Base-by-base conservation (phyloP, 2,329 filamentous ascomycete genomes). In the Sordariomycetes sp. region DNA sequence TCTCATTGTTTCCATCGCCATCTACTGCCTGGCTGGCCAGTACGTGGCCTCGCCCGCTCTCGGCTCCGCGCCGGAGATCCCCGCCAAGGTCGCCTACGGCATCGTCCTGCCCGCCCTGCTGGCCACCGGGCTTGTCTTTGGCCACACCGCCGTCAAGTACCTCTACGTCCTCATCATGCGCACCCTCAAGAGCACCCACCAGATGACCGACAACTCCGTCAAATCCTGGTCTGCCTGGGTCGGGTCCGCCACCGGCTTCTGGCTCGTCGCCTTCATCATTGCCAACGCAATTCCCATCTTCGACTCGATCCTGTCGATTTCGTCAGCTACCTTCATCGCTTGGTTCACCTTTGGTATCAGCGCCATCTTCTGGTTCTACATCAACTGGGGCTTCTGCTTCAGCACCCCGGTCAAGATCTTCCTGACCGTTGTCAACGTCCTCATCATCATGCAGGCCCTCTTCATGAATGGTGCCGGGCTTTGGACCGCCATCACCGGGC, bases 271-370 rank as follows among this genome's bases (percentile, higher is more conserved):
- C 32, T 59, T 59, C 42, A 36, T 56, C 36, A 39, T 59, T 20
- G 55, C 55, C 43, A 56, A 53, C 40, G 53, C 55, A 21, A 54
- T 59, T 36, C 56, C 56, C 34, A 46, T 58, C 28, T 59, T 59
- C 39, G 51, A 58, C 44, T 58, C 54, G 8, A 58, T 59, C 43
- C 37, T 59, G 25, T 49, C 51, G 20, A 56, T 59, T 27, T 50
- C 55, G 17, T 55, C 51, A 5, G 55, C 56, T 11, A 55, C 53
- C 19, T 52, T 54, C 39, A 51, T 57, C 32, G 52, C 54, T 1
- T 58, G 55, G 55, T 57, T 55, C 41, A 57, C 55, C 19, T 58
- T 58, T 43, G 54, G 55, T 34, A 47, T 58, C 45, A 50, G 47
- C 33, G 53, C 43, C 39, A 42, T 58, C 28, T 54, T 55, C 38